phyloP scores from a whole-genome alignment of 345 rosid species.

The Acer negundo region DNA sequence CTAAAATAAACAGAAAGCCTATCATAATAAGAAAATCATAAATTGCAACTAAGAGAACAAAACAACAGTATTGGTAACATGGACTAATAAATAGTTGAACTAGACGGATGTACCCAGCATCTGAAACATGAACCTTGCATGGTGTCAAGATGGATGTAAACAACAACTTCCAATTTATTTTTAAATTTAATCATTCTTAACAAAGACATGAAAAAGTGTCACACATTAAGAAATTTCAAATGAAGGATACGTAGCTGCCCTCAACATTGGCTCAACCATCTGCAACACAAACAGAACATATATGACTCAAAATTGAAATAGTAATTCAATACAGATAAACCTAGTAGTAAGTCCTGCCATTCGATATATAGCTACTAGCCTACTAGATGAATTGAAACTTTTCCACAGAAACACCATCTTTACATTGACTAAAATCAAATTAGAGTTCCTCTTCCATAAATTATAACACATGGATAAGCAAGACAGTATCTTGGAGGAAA shows the following conservation, averaged over 20 bases:
- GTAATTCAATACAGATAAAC: background rate
- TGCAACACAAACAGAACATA: slow-evolving; percentile 40
- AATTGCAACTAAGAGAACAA: background rate
- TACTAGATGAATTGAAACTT: background rate
- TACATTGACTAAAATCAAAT: too few species aligned
- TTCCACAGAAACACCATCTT: too few species aligned
- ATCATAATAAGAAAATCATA: background rate
- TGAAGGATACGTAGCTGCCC: slow-evolving; percentile 79
- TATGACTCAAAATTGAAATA: background rate
- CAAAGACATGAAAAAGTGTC: background rate
- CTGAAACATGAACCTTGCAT: background rate
- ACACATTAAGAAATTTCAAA: slow-evolving; percentile 9
- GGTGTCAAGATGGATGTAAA: background rate
- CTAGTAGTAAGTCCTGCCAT: background rate
- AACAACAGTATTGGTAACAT: background rate
- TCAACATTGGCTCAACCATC: slow-evolving; percentile 91
- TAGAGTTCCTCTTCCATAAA: too few species aligned
- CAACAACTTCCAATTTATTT: background rate
- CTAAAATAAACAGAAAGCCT: background rate
- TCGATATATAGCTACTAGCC: background rate
- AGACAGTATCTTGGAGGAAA: background rate
- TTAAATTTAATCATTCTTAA: background rate
- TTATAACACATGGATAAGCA: background rate
- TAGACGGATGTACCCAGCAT: background rate
- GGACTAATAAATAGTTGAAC: background rate